Base-by-base conservation (phyloP, 73 alveolate genomes). In the Paramecium caudatum region DNA sequence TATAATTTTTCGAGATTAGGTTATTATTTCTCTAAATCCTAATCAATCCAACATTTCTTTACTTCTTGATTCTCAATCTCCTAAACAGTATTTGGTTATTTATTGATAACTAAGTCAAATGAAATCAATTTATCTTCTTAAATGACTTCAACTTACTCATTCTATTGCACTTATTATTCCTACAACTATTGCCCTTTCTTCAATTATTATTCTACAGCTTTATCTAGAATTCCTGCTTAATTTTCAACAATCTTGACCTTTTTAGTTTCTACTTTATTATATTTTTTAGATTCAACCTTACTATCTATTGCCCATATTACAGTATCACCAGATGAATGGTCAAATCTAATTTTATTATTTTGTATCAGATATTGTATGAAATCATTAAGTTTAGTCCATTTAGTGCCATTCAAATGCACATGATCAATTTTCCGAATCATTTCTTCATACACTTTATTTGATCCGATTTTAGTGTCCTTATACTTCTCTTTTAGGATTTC, bases 351-450 rank as follows among this genome's bases (percentile, higher is more conserved):
- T 55, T 23, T 55, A 25, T 55, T 55, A 23, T 55, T 63, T 45
- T 78, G 5, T 19, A 45, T 82, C 80, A 86, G 19, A 68, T 74
- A 23, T 63, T 74, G 27, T 19, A 90, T 69, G 17, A 90, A 90
- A 32, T 90, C 91, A 3, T 45, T 19, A 12, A 90, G 47, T 43
- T 47, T 45, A 68, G 94, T 47, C 94, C 94, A 90, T 68, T 48
- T 69, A n/a, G 94, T 90, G 12, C 85, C 68, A 47, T 74, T 90
- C 81, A 90, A 70, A 70, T 90, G 94, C 2, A 90, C 94, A 74
- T 90, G 94, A 34, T 68, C 85, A 15, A 70, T 84, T 27, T 90
- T 84, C 37, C 78, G 70, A 43, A 90, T 90, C 82, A 90, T 21
- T 34, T 90, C 94, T 23, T 39, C 74, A 32, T 78, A 90, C 41